phyloP scores from a whole-genome alignment of 345 rosid genomes.

The Salix brachista region DNA sequence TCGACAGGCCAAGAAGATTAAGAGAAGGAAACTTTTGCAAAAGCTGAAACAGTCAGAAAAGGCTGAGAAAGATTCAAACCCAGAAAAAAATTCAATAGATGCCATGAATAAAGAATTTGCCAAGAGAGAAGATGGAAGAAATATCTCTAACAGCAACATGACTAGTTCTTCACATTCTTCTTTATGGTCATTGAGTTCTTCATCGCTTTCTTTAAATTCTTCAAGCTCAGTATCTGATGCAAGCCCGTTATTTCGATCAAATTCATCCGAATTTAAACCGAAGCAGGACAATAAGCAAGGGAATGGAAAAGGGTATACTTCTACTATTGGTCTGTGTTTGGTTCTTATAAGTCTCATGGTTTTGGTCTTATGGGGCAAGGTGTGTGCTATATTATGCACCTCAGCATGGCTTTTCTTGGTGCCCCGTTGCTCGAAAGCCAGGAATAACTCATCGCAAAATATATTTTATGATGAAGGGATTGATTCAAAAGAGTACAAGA shows the following conservation, averaged over 20 bases:
- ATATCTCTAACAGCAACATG: not conserved
- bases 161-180: no score
- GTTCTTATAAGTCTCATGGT: slow-evolving; percentile 31
- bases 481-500: slow-evolving; percentile 30
- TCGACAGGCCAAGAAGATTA: slow-evolving; percentile 34
- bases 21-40: slow-evolving; percentile 10
- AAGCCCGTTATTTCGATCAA: not conserved
- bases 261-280: not conserved
- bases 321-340: slow-evolving; percentile 17
- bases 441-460: not conserved
- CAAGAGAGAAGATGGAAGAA: not conserved
- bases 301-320: slow-evolving; percentile 8
- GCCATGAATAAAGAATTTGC: not conserved
- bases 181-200: not conserved
- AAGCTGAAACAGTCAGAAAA: not conserved
- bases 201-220: slow-evolving; percentile 5
- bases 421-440: slow-evolving; percentile 10
- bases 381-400: slow-evolving; percentile 48
- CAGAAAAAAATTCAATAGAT: not conserved
- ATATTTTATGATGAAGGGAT: not conserved
- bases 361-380: slow-evolving; percentile 50
- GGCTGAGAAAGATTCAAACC: not conserved
- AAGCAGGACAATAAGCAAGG: not conserved
- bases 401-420: slow-evolving; percentile 37
- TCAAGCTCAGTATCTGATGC: not conserved